Evolutionary conservation across 805 yeast genomes (phyloP).

Genomic region (Sungouiozyma ichnusensis): DNA sequence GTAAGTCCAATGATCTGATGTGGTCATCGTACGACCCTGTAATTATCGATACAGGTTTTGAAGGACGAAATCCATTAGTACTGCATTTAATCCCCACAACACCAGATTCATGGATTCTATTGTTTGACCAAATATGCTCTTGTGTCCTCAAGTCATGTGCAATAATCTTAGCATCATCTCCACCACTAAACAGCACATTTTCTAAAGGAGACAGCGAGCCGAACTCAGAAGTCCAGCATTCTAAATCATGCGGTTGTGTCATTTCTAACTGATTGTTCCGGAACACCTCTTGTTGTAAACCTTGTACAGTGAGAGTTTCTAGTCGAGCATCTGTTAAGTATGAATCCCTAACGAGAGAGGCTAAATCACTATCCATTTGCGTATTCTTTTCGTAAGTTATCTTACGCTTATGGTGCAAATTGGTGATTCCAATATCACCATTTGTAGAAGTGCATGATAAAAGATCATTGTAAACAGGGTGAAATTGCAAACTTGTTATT

Average conservation of each 20-base stretch:
- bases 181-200: constrained; percentile 70
- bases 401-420: constrained; percentile 9
- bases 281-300: neutral
- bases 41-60: constrained; percentile 27
- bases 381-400: too few relatives aligned
- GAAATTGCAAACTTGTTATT: constrained; percentile 56
- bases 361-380: too few relatives aligned
- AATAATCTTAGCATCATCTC: constrained; percentile 71
- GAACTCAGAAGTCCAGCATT: constrained; percentile 82
- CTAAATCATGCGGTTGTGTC: constrained; percentile 47
- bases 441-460: constrained; percentile 55
- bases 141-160: constrained; percentile 57
- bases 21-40: constrained; percentile 92
- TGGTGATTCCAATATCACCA: constrained; percentile 42
- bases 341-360: neutral
- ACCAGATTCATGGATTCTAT: constrained; percentile 79
- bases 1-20: constrained; percentile 56
- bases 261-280: neutral
- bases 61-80: constrained; percentile 15
- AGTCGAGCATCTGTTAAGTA: constrained; percentile 1
- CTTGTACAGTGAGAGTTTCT: constrained; percentile 13
- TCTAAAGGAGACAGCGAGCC: constrained; percentile 44
- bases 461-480: constrained; percentile 31
- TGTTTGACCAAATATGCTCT: constrained; percentile 24
- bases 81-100: constrained; percentile 65